Percentiles rank a stretch among this genome's conserved stretches.
Evolutionary conservation across 2,329 filamentous ascomycete species (phyloP).

Genomic region (Cordyceps fumosorosea): DNA sequence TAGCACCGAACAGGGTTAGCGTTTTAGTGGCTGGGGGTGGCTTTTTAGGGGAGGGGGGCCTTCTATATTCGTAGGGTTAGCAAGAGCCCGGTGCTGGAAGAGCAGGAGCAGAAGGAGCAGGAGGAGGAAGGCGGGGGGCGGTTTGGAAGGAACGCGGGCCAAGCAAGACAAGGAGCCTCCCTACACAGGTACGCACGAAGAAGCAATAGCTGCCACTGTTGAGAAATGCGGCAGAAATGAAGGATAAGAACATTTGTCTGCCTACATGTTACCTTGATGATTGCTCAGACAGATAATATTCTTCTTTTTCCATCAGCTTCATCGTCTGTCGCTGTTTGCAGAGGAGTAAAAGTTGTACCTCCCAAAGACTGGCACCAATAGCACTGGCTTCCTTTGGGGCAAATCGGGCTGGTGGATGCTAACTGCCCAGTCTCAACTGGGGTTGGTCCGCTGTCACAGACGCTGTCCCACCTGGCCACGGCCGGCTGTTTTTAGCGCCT

Average conservation of each 20-base stretch:
- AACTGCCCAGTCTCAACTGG: neutral
- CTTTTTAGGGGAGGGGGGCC: neutral
- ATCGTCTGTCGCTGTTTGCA: too few relatives aligned
- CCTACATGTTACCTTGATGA: too few relatives aligned
- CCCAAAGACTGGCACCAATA: too few relatives aligned
- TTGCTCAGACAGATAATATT: too few relatives aligned
- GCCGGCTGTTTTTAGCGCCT: constrained; percentile 3
- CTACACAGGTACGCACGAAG: too few relatives aligned
- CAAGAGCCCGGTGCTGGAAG: neutral
- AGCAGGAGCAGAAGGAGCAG: neutral
- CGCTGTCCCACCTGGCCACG: neutral
- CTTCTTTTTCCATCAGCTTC: too few relatives aligned
- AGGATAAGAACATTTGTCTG: too few relatives aligned
- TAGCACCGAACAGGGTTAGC: neutral
- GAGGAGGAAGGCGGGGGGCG: neutral
- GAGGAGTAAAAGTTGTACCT: too few relatives aligned
- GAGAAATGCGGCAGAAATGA: too few relatives aligned
- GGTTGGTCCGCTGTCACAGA: neutral
- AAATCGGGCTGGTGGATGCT: neutral
- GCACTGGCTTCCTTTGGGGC: neutral
- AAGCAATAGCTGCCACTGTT: too few relatives aligned
- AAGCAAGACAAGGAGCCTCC: too few relatives aligned
- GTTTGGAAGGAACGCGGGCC: neutral
- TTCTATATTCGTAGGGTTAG: neutral
- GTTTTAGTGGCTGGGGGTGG: constrained; percentile 3